Evolutionary conservation across 1,139 yeast genomes (phyloP), one percentile per base, ranked within the genome.

Genomic region (Taphrina betulina): DNA sequence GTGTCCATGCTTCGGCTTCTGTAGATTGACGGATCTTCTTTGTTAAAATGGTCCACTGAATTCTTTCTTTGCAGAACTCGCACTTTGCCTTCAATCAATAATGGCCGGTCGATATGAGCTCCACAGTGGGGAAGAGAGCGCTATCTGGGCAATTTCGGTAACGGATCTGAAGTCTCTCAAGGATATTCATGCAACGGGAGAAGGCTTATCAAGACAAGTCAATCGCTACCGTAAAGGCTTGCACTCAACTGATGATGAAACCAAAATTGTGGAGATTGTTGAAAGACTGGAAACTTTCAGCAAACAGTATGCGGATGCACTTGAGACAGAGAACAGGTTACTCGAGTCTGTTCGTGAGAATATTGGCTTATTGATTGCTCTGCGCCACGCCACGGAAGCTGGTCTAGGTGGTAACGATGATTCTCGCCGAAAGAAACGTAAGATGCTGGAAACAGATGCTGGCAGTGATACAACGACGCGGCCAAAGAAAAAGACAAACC

Each of bases 331-430:
- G 28, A 38, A 22, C 24, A 58, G 60, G 16, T 17, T 60, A 4
- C 54, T 62, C 16, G 62, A 61, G 14, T 61, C 60, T 54, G 59
- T 60, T 5, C 38, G 52, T 5, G 64, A 62, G 45, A 60, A 58
- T 34, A 57, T 62, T 5, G 58, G 59, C 14, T 56, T 59, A 17
- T 42, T 62, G 14, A 53, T 56, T 24, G 63, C 64, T 14, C 35
- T 60, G 14, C 61, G 64, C 22, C 63, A 61, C 31, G 63, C 64
- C 3, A 57, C 61, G 3, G 61, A 53, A 33, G 58, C 61, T 17
- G 56, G 57, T 10, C 41, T 43, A 5, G 51, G 50, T 24, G 50
- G 53, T 12, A 35, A 14, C 22, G 37, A 26, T 5, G 64, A 62
- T 7, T 43, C 45, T 14, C 60, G 59, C 33, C 60, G 63, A n/a